Evolutionary conservation across 495 filamentous ascomycete genomes (phyloP).

Genomic region (Aspergillus campestris): DNA sequence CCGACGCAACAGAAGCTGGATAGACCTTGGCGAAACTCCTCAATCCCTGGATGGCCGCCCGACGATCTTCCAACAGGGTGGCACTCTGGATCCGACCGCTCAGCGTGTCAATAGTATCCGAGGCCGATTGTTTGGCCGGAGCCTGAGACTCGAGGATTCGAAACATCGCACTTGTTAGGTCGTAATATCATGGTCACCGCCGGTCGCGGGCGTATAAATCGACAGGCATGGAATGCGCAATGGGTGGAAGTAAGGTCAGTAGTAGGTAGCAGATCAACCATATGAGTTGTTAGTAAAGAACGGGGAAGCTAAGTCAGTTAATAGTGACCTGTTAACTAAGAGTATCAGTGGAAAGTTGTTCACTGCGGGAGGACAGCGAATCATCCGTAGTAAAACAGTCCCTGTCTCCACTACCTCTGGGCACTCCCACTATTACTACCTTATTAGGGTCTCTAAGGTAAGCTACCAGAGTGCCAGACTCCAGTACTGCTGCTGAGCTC

Average conservation of each 20-base stretch:
- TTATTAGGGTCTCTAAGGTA: too few species aligned
- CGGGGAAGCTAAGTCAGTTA: too few species aligned
- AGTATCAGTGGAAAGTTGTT: too few species aligned
- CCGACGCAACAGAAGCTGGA: constrained; percentile 92
- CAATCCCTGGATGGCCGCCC: constrained; percentile 84
- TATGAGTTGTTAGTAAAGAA: constrained; percentile 12
- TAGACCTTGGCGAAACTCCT: constrained; percentile 94
- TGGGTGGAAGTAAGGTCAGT: neutral
- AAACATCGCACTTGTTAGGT: constrained; percentile 55
- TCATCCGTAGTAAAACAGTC: too few species aligned
- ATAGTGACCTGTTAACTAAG: too few species aligned
- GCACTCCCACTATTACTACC: too few species aligned
- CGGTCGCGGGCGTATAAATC: constrained; percentile 20
- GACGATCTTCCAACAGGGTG: constrained; percentile 86
- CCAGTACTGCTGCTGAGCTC: constrained; percentile 1
- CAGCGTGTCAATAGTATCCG: constrained; percentile 83
- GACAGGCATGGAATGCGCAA: constrained; percentile 21
- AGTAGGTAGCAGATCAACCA: neutral
- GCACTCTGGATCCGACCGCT: constrained; percentile 79
- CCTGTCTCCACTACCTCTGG: too few species aligned
- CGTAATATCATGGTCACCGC: constrained; percentile 41
- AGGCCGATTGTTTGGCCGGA: constrained; percentile 91
- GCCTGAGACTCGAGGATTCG: constrained; percentile 77
- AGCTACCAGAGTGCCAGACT: too few species aligned
- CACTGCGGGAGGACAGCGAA: too few species aligned